Evolutionary conservation across 805 yeast species (phyloP), one percentile per base, ranked within the genome.

Genomic region (Sugiyamaella smithiae): DNA sequence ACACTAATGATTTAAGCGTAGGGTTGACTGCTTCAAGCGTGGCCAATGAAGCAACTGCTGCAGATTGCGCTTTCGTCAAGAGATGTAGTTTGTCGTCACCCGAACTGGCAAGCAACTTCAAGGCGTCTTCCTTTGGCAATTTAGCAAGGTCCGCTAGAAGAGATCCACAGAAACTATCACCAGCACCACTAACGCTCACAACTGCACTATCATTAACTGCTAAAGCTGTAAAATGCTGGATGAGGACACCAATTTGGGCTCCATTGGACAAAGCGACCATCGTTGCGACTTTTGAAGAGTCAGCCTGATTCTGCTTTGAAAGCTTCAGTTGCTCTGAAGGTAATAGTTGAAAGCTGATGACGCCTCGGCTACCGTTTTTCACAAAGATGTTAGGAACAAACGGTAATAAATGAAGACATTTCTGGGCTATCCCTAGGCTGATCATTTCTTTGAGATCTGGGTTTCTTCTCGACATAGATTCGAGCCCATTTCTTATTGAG

Each of bases 151-250:
- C 71, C 2, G 82, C 68, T 9, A 79, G 62, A 19, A 88, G 54
- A 23, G 74, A 78, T 0, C 96, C 96, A 24, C 81, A 74, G 37
- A 88, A 71, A 0, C 93, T 75, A 64, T 88, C 96, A 8, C 96
- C 97, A 0, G 95, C 95, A 1, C 96, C 97, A 7, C 91, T 87
- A 26, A 85, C 95, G 56, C 82, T 86, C 24, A 66, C 67, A 9
- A 84, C 73, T 0, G 64, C 60, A 2, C 69, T 61, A 0, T 76
- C 71, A 2, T 54, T 48, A 5, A 62, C 56, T 1, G 68, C 64
- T 2, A 75, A 66, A 0, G 77, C 74, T 1, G 69, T 68, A 62
- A 75, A 84, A 61, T 85, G 83, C 57, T 85, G 86, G 17, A 87
- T 68, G 5, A 80, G 68, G 3, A 84, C 72, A 3, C 88, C 88